Conservation (phyloP, 1,139 yeast species). For the Suhomyces bokatorum region DNA sequence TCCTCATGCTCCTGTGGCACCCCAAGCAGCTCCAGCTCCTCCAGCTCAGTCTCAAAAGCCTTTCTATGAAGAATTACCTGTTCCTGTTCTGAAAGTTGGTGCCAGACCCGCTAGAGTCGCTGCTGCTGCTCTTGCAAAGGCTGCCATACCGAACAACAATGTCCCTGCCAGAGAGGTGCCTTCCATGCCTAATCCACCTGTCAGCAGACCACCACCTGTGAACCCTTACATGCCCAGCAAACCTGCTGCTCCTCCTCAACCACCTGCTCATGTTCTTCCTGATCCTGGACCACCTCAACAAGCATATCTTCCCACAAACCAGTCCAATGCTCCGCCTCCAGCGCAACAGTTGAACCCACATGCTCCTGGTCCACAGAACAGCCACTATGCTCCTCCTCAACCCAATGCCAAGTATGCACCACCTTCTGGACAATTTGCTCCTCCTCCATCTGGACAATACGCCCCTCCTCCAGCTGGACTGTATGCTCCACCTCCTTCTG, state of each 20-base stretch:
- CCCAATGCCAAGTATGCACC: not conserved
- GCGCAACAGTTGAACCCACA: not conserved
- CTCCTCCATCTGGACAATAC: slow-evolving; percentile 1
- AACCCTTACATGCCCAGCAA: slow-evolving; percentile 16
- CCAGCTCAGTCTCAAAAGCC: slow-evolving; percentile 5
- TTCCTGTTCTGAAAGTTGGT: slow-evolving; percentile 27
- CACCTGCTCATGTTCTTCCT: slow-evolving; percentile 6
- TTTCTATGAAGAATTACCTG: slow-evolving; percentile 59
- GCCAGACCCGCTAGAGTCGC: slow-evolving; percentile 35
- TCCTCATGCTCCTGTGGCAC: not conserved
- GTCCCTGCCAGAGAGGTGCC: slow-evolving; percentile 13
- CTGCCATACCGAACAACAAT: slow-evolving; percentile 13
- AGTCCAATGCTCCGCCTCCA: not conserved
- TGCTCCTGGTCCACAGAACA: slow-evolving; percentile 4
- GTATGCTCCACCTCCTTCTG: not conserved
- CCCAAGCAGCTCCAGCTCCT: not conserved
- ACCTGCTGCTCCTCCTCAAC: slow-evolving; percentile 9
- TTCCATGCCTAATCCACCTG: slow-evolving; percentile 13
- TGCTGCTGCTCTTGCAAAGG: slow-evolving; percentile 16
- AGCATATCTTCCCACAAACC: not conserved
- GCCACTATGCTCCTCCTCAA: slow-evolving; percentile 8
- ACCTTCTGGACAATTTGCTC: slow-evolving; percentile 4
- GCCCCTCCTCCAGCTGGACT: not conserved
- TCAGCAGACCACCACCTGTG: slow-evolving; percentile 15
- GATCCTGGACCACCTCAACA: not conserved